Evolutionary conservation across 345 rosid genomes (phyloP).

Genomic region (Gossypium arboreum): DNA sequence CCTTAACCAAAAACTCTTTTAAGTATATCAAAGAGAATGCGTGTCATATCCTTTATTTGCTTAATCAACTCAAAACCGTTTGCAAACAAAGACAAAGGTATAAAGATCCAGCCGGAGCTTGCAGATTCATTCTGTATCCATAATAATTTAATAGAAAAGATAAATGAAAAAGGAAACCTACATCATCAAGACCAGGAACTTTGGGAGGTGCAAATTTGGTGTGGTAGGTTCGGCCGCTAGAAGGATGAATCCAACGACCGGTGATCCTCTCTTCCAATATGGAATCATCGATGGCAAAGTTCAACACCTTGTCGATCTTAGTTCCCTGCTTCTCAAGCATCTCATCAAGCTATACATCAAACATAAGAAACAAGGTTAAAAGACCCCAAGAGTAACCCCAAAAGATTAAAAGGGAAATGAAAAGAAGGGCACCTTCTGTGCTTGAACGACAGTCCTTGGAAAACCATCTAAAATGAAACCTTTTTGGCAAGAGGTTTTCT

Average conservation of each 20-base stretch:
- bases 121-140: not conserved
- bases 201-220: constrained; percentile 77
- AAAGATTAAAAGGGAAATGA: too few species aligned
- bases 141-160: constrained; percentile 4
- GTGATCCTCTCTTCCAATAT: constrained; percentile 93
- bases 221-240: constrained; percentile 89
- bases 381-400: not conserved
- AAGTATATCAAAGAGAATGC: too few species aligned
- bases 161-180: constrained; percentile 28
- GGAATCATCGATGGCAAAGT: constrained; percentile 82
- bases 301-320: constrained; percentile 69
- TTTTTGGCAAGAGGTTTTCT: constrained; percentile 78
- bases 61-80: too few species aligned
- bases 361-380: constrained; percentile 11
- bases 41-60: too few species aligned
- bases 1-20: too few species aligned
- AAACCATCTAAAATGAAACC: constrained; percentile 95
- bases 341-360: constrained; percentile 66
- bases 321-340: constrained; percentile 76
- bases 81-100: too few species aligned
- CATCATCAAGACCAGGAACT: constrained; percentile 70
- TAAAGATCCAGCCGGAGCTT: not conserved
- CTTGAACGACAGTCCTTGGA: constrained; percentile 83
- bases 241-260: constrained; percentile 90
- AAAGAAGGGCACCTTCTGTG: constrained; percentile 53